Conservation (phyloP, 177 flowering plant species). For the Tripterygium wilfordii region DNA sequence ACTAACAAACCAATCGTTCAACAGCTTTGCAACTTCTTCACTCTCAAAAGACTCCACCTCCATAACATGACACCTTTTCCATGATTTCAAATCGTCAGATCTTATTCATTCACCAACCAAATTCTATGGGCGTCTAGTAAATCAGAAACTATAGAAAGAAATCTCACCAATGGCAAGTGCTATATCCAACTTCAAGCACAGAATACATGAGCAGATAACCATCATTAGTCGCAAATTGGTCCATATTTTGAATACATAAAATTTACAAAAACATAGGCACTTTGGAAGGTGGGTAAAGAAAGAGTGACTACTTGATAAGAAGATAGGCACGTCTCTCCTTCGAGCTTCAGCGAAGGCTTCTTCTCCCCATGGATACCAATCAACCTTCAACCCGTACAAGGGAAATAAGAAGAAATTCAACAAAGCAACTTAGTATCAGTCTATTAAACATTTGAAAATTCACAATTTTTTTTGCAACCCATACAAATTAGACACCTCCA, state of each 20-base stretch:
- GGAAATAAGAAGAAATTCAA: background rate
- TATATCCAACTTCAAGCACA: slow-evolving; percentile 80
- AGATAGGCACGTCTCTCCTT: slow-evolving; percentile 72
- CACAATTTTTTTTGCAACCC: too few relatives aligned
- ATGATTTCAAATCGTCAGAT: too few relatives aligned
- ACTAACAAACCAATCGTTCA: slow-evolving; percentile 91
- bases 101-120: too few relatives aligned
- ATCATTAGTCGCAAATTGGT: slow-evolving; percentile 1
- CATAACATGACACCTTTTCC: slow-evolving; percentile 95
- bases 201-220: background rate
- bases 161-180: slow-evolving; percentile 96
- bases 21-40: slow-evolving; percentile 74
- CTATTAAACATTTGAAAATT: too few relatives aligned
- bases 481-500: too few relatives aligned
- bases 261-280: background rate
- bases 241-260: background rate
- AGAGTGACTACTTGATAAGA: slow-evolving; percentile 73
- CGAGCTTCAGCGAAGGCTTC: slow-evolving; percentile 87
- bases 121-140: background rate
- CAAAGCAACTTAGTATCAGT: too few relatives aligned
- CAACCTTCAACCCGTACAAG: slow-evolving; percentile 40
- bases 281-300: background rate
- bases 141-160: background rate
- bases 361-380: slow-evolving; percentile 99
- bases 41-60: slow-evolving; percentile 95